Conservation (phyloP, 768 basidiomycete genomes). For the Filobasidium wieringae region DNA sequence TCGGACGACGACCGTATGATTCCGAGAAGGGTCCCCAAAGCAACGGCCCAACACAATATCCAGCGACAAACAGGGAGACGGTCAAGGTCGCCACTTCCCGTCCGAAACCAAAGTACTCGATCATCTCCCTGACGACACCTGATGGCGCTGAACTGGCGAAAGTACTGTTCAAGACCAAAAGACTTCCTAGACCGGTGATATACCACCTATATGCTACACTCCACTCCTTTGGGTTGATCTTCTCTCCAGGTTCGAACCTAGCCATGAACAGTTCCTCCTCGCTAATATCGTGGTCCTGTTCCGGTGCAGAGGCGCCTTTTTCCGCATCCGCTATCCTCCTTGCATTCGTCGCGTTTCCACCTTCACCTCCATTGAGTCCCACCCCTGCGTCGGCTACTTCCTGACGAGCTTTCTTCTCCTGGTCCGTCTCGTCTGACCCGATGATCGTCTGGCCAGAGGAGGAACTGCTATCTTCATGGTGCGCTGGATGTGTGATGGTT, state of each 20-base stretch:
- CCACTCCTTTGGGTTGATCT: conserved; percentile 37
- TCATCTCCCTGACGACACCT: conserved; percentile 29
- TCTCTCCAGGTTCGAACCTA: conserved; percentile 33
- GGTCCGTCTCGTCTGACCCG: too few relatives aligned
- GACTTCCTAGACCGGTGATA: conserved; percentile 28
- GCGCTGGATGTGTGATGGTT: too few relatives aligned
- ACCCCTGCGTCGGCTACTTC: not conserved
- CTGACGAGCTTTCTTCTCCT: too few relatives aligned
- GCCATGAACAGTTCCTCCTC: conserved; percentile 31
- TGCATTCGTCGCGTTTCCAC: conserved; percentile 5
- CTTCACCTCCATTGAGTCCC: not conserved
- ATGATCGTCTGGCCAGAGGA: too few relatives aligned
- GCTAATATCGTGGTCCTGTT: conserved; percentile 1
- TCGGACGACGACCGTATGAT: conserved; percentile 37
- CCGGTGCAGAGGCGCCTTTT: not conserved
- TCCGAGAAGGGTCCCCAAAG: conserved; percentile 32
- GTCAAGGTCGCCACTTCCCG: conserved; percentile 32
- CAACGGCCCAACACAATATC: conserved; percentile 37
- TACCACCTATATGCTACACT: conserved; percentile 30
- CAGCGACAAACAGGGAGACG: conserved; percentile 32
- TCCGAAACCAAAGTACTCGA: conserved; percentile 26
- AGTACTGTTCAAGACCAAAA: conserved; percentile 36
- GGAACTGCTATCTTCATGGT: too few relatives aligned
- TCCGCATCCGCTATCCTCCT: not conserved
- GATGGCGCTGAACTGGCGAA: conserved; percentile 36